Base-by-base conservation (phyloP, 108 stramenopile genomes). In the Parietichytrium sp. region DNA sequence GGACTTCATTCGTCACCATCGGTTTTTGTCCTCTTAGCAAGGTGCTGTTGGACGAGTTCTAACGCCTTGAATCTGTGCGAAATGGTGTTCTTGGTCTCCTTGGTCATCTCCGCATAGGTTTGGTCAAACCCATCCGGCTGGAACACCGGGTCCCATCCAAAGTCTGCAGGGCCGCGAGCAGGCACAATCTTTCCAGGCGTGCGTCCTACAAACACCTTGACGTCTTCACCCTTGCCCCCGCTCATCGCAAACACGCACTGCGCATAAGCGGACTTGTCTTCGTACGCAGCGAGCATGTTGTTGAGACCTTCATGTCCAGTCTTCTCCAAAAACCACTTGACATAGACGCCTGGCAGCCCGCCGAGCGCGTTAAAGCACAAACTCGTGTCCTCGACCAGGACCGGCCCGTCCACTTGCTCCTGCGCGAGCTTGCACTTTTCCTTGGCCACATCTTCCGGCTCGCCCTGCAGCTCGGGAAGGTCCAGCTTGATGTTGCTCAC, bases 141-240 rank as follows among this genome's bases (percentile, higher is more conserved):
- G 90, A 99, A 99, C 15, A 97, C 94, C 4, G 89, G 83, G 81
- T 99, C 98, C 98, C 98, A 98, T 12, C 98, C 98, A 87, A 98
- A 98, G 52, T 94, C 93, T 0, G 89, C 72, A 7, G 85, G 84
- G 2, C 96, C 98, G n/a, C 96, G 84, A 3, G 96, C 88, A 6
- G 87, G 85, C 51, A 97, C 96, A 33, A 97, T 96, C 20, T 12
- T 29, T 49, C 83, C 89, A 3, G 26, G 50, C 2, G 86, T 87
- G 13, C 82, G 80, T 29, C 97, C 97, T 77, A 95, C 95, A 81
- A 97, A 98, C 7, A 94, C 80, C 36, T 89, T 55, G 15, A 95
- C 89, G 52, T 96, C 95, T 30, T 89, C 52, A 4, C 90, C 96
- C n/a, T 94, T 93, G 3, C 96, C 96, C 15, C 82, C 83, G 80